These are phyloP conservation scores for Aspergillus melleus DNA, from an alignment of 2,329 filamentous ascomycete species.

Conservation along the genomic window DNA sequence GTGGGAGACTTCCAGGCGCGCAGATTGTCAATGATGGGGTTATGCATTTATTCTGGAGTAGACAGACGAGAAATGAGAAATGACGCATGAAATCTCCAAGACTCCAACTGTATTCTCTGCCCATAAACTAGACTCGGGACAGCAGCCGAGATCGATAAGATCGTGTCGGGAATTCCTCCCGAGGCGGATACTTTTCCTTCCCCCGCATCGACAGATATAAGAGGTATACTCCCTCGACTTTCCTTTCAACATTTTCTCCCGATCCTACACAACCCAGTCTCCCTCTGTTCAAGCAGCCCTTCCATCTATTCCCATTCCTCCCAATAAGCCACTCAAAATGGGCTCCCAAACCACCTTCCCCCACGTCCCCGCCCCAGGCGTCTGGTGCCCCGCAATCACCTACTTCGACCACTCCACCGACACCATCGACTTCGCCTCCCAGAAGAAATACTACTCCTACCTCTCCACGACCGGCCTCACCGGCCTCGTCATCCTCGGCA, in stretches of 20 bases:
- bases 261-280: neutral
- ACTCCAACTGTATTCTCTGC: neutral
- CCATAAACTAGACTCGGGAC: neutral
- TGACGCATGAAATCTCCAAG: neutral
- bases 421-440: constrained; percentile 49
- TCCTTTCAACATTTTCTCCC: neutral
- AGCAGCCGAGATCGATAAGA: neutral
- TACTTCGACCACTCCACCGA: constrained; percentile 55
- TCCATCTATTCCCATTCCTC: neutral
- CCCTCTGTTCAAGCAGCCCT: neutral
- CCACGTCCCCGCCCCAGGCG: constrained; percentile 34
- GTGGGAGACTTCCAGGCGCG: neutral
- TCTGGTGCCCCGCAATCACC: constrained; percentile 57
- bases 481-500: constrained; percentile 56
- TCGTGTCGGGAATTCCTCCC: constrained; percentile 8
- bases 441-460: constrained; percentile 54
- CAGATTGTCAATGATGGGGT: too few species aligned
- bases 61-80: neutral
- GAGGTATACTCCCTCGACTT: neutral
- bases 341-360: constrained; percentile 17
- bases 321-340: constrained; percentile 9
- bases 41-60: neutral
- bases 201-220: constrained; percentile 7
- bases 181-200: constrained; percentile 16
- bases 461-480: constrained; percentile 52